A percentile compares a stretch with the other conserved stretches of the same genome.
phyloP scores from a whole-genome alignment of 805 yeast genomes.

The Candida gorgasii region DNA sequence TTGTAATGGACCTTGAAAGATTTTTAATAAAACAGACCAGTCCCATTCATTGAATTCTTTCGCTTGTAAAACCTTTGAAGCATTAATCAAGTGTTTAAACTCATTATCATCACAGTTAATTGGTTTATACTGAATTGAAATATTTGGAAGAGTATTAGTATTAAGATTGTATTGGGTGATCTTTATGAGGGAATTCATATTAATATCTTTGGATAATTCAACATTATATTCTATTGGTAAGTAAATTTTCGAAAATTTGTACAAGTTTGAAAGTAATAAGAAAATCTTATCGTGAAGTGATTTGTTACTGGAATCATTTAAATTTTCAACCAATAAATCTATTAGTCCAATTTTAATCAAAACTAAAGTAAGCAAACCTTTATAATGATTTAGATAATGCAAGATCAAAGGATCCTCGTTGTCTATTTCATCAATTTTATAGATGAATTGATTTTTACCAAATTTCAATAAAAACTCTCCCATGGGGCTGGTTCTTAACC shows the following conservation, averaged over 20 bases:
- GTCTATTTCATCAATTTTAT: neutral
- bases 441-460: conserved; percentile 5
- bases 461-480: conserved; percentile 21
- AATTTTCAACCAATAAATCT: conserved; percentile 43
- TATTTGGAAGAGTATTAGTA: neutral
- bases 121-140: conserved; percentile 1
- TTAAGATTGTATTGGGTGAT: conserved; percentile 13
- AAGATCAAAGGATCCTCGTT: conserved; percentile 9
- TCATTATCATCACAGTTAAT: conserved; percentile 56
- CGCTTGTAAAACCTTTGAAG: conserved; percentile 71
- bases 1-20: conserved; percentile 83
- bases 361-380: conserved; percentile 58
- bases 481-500: conserved; percentile 36
- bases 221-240: conserved; percentile 16
- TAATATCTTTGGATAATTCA: conserved; percentile 12
- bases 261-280: conserved; percentile 14
- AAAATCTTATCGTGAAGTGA: conserved; percentile 13
- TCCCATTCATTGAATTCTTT: conserved; percentile 86
- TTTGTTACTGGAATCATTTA: conserved; percentile 39
- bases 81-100: conserved; percentile 63
- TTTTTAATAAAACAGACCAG: conserved; percentile 69
- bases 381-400: conserved; percentile 57
- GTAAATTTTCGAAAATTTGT: conserved; percentile 12
- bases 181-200: conserved; percentile 13
- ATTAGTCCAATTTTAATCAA: conserved; percentile 55